Percentiles rank a stretch among this genome's conserved stretches.
Evolutionary conservation across 2,329 filamentous ascomycete genomes (phyloP).

Genomic region (Hyphodiscus sp.): DNA sequence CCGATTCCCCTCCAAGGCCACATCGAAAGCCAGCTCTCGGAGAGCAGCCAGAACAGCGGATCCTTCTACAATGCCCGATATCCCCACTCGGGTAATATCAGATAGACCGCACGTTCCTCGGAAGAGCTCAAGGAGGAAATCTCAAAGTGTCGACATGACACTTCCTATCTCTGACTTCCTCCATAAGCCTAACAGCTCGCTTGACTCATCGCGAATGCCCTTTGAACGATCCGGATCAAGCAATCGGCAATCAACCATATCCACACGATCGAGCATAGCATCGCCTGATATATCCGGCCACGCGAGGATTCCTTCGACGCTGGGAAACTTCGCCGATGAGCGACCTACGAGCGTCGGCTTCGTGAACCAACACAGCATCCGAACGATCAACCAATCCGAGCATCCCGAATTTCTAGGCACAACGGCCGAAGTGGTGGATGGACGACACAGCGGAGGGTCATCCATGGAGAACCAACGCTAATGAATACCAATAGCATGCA

Average conservation of each 20-base stretch:
- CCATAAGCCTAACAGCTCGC: slow-evolving; percentile 15
- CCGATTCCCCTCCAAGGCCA: slow-evolving; percentile 54
- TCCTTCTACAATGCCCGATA: slow-evolving; percentile 4
- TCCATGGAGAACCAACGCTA: slow-evolving; percentile 17
- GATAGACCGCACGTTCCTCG: slow-evolving; percentile 49
- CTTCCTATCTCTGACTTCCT: slow-evolving; percentile 6
- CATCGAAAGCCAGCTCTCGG: slow-evolving; percentile 30
- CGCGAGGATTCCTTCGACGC: slow-evolving; percentile 21
- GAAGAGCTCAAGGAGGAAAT: slow-evolving; percentile 61
- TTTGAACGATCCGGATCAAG: slow-evolving; percentile 52
- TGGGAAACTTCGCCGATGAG: slow-evolving; percentile 33
- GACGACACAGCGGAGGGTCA: slow-evolving; percentile 16
- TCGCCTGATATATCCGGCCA: slow-evolving; percentile 41
- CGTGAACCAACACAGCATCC: slow-evolving; percentile 53
- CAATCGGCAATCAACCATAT: slow-evolving; percentile 44
- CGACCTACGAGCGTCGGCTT: slow-evolving; percentile 48
- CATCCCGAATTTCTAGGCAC: slow-evolving; percentile 44
- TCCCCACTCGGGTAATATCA: slow-evolving; percentile 20
- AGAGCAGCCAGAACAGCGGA: slow-evolving; percentile 2
- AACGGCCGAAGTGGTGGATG: slow-evolving; percentile 51
- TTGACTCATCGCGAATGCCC: slow-evolving; percentile 39
- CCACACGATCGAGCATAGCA: slow-evolving; percentile 44
- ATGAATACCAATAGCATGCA: slow-evolving; percentile 1
- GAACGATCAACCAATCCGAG: slow-evolving; percentile 44
- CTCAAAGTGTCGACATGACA: slow-evolving; percentile 23